phyloP scores from a whole-genome alignment of 2,329 filamentous ascomycete genomes.

The Phyllosticta ampelicida region DNA sequence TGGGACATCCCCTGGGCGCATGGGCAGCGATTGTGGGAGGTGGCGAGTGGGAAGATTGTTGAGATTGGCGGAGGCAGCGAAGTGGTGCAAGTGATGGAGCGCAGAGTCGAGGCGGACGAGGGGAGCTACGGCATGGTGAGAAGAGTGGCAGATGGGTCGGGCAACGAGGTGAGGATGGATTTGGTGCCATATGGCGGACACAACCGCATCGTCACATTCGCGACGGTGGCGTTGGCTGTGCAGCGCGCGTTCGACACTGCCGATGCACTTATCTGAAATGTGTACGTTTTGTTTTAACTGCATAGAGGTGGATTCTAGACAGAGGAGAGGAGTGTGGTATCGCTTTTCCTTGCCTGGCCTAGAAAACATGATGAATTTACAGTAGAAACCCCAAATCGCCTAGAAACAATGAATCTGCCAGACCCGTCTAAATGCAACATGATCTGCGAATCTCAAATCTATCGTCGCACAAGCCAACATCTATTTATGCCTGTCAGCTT shows the following conservation, averaged over 20 bases:
- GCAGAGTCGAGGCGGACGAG: not conserved
- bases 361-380: conserved; percentile 3
- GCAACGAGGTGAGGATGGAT: conserved; percentile 28
- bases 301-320: not conserved
- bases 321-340: conserved; percentile 9
- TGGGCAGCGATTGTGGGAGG: conserved; percentile 31
- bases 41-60: conserved; percentile 15
- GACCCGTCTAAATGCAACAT: not conserved
- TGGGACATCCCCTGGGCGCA: conserved; percentile 69
- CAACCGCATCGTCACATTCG: conserved; percentile 56
- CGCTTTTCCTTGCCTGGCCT: not conserved
- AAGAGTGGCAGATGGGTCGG: conserved; percentile 5
- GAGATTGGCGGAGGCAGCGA: conserved; percentile 17
- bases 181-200: conserved; percentile 44
- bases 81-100: conserved; percentile 5
- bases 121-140: conserved; percentile 19
- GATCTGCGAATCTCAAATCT: not conserved
- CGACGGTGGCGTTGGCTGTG: conserved; percentile 53
- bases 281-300: not conserved
- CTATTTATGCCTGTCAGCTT: conserved; percentile 47
- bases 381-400: not conserved
- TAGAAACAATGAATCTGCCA: not conserved
- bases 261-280: not conserved
- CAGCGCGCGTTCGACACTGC: conserved; percentile 50
- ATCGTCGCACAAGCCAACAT: not conserved